Evolutionary conservation across 169 alveolate genomes (phyloP).

Genomic region (Plasmodium coatneyi): DNA sequence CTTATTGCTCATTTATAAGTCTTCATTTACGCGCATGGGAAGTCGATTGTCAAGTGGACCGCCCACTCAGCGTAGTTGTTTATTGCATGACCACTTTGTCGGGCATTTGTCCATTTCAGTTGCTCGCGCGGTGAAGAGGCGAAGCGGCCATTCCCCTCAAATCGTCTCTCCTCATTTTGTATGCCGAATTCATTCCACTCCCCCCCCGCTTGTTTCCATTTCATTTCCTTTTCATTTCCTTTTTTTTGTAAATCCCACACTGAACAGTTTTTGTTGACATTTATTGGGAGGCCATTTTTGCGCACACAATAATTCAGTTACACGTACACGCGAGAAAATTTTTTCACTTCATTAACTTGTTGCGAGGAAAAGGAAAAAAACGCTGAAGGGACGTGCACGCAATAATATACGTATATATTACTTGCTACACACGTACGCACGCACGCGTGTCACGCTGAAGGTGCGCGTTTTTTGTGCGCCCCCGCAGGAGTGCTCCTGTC

Average conservation of each 20-base stretch:
- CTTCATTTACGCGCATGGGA: not conserved
- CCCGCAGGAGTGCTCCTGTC: no score
- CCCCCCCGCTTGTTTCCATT: not conserved
- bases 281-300: not conserved
- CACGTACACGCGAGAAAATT: not conserved
- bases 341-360: not conserved
- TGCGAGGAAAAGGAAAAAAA: not conserved
- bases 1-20: not conserved
- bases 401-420: slow-evolving; percentile 7
- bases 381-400: not conserved
- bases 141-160: not conserved
- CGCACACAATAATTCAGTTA: slow-evolving; percentile 21
- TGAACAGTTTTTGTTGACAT: slow-evolving; percentile 21
- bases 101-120: not conserved
- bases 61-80: not conserved
- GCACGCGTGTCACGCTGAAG: not conserved
- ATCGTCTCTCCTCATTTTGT: not conserved
- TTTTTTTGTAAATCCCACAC: slow-evolving; percentile 1
- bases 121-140: not conserved
- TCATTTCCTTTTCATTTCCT: not conserved
- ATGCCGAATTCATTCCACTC: not conserved
- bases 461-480: not conserved
- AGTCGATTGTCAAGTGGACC: not conserved
- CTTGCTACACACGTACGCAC: not conserved
- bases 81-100: not conserved